phyloP scores from a whole-genome alignment of 495 filamentous ascomycete species.

The Pseudoneurospora amorphoporcata region DNA sequence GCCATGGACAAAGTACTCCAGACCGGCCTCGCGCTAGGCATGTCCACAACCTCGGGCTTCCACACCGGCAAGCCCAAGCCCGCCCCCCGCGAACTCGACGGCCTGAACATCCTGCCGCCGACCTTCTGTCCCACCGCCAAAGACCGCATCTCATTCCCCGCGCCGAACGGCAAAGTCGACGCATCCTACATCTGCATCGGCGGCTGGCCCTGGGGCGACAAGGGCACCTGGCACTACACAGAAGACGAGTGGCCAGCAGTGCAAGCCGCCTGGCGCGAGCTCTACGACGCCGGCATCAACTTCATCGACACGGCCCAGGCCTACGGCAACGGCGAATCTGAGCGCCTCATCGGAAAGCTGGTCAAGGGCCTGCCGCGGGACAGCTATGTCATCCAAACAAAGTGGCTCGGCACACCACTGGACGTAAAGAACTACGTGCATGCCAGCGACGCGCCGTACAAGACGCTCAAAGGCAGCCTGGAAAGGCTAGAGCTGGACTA shows the following conservation, averaged over 20 bases:
- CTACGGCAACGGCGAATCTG: constrained; percentile 31
- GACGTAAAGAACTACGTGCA: background rate
- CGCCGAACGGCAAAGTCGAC: constrained; percentile 10
- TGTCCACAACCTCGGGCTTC: constrained; percentile 26
- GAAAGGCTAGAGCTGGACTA: constrained; percentile 1
- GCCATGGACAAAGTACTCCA: constrained; percentile 20
- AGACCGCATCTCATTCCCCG: constrained; percentile 7
- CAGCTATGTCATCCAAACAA: constrained; percentile 4
- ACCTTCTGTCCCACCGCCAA: background rate
- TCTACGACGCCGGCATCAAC: constrained; percentile 21
- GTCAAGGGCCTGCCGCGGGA: constrained; percentile 26
- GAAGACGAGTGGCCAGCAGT: constrained; percentile 22
- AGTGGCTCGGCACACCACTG: background rate
- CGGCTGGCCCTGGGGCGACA: constrained; percentile 36
- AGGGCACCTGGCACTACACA: constrained; percentile 28
- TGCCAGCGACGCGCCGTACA: background rate
- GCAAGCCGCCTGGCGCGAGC: constrained; percentile 25
- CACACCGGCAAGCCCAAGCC: constrained; percentile 20
- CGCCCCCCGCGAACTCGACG: constrained; percentile 12
- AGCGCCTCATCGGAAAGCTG: constrained; percentile 26
- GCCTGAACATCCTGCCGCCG: background rate
- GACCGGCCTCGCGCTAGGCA: constrained; percentile 25
- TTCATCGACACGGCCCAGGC: constrained; percentile 34
- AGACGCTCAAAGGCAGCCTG: background rate
- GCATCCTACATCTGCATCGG: constrained; percentile 28